phyloP scores from a whole-genome alignment of 148 eudicot genomes.

The Euryodendron excelsum region DNA sequence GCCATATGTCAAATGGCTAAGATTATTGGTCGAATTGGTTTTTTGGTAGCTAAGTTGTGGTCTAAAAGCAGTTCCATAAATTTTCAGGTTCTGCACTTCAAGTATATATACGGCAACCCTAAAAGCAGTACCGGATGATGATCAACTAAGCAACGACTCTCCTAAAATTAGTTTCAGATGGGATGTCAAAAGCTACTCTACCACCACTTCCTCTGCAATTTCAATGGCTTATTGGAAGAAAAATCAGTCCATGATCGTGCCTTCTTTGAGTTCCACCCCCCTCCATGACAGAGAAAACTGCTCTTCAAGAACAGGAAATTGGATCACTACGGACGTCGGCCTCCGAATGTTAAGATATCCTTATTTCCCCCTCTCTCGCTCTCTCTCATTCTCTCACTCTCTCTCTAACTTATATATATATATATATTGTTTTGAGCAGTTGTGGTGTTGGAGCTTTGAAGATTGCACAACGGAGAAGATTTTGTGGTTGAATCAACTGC shows the following conservation, averaged over 20 bases:
- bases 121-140: slow-evolving; percentile 49
- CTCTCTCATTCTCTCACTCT: no score
- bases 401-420: no score
- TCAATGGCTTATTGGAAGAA: slow-evolving; percentile 43
- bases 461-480: slow-evolving; percentile 33
- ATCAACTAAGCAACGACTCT: slow-evolving; percentile 58
- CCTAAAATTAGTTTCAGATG: slow-evolving; percentile 89
- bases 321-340: slow-evolving; percentile 98
- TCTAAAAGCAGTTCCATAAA: not conserved
- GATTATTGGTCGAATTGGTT: not conserved
- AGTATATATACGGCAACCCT: slow-evolving; percentile 47
- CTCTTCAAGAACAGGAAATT: slow-evolving; percentile 46
- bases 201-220: slow-evolving; percentile 55
- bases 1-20: no score
- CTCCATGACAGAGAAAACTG: slow-evolving; percentile 23
- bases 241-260: slow-evolving; percentile 11
- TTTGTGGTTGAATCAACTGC: slow-evolving; percentile 4
- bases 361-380: not conserved
- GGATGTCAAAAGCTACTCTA: slow-evolving; percentile 76
- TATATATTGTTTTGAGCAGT: slow-evolving; percentile 44
- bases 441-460: slow-evolving; percentile 90
- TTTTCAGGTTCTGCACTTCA: slow-evolving; percentile 67
- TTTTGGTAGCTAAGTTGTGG: no score
- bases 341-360: slow-evolving; percentile 74
- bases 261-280: slow-evolving; percentile 34